Conservation (phyloP, 75 land plant genomes). For the Pinus tabuliformis region DNA sequence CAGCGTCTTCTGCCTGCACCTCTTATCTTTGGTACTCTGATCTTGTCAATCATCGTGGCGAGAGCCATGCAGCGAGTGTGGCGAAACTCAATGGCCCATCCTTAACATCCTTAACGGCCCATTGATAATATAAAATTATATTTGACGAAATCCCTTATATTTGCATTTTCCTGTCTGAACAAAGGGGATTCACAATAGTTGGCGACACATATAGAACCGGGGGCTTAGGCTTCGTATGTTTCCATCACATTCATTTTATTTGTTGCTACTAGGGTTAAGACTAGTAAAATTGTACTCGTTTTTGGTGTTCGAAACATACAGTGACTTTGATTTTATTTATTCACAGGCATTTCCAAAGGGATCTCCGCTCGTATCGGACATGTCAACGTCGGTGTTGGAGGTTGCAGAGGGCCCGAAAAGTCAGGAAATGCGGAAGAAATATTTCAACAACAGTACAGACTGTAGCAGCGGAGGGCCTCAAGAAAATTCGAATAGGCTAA, state of each 20-base stretch:
- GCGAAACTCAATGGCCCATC: too few relatives aligned
- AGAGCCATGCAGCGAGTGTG: too few relatives aligned
- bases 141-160: constrained; percentile 32
- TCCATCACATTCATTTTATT: too few relatives aligned
- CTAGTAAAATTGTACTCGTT: too few relatives aligned
- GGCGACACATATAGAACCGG: constrained; percentile 46
- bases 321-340: neutral
- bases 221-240: constrained; percentile 68
- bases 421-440: constrained; percentile 30
- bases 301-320: too few relatives aligned
- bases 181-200: constrained; percentile 39
- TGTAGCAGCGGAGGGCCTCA: constrained; percentile 15
- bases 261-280: too few relatives aligned
- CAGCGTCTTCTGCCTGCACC: too few relatives aligned
- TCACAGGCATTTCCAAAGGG: constrained; percentile 47
- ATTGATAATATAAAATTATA: too few relatives aligned
- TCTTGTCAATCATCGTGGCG: too few relatives aligned
- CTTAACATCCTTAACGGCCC: too few relatives aligned
- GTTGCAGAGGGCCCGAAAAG: constrained; percentile 31
- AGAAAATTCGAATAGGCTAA: constrained; percentile 34
- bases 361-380: constrained; percentile 35
- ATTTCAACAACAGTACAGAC: constrained; percentile 19
- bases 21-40: too few relatives aligned
- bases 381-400: constrained; percentile 37
- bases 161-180: constrained; percentile 27